These are phyloP conservation scores for Ceratobasidium papillatum DNA, from an alignment of 1,284 basidiomycete genomes.

Conservation along the genomic window DNA sequence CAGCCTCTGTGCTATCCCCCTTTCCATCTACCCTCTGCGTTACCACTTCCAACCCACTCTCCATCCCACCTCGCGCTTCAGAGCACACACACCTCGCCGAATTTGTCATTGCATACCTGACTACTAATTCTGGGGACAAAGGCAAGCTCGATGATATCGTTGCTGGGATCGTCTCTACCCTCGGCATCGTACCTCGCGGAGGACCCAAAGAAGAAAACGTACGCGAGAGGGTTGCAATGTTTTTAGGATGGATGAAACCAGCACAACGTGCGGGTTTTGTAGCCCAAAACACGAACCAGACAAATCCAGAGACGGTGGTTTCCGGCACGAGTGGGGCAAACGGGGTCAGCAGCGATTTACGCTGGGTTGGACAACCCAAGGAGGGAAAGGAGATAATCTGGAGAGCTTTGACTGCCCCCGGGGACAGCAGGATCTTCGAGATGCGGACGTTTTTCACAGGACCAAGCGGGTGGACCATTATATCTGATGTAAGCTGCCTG, in stretches of 20 bases:
- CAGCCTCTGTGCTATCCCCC: neutral
- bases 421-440: conserved; percentile 8
- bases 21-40: conserved; percentile 18
- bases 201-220: conserved; percentile 24
- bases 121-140: neutral
- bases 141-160: conserved; percentile 21
- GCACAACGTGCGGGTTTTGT: neutral
- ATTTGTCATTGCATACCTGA: conserved; percentile 21
- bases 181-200: conserved; percentile 8
- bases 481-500: conserved; percentile 22
- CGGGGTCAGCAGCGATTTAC: conserved; percentile 18
- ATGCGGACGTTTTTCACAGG: conserved; percentile 11
- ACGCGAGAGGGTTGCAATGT: conserved; percentile 16
- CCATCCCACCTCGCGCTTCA: neutral
- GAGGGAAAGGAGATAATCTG: neutral
- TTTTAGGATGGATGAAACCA: conserved; percentile 18
- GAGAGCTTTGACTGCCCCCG: conserved; percentile 18
- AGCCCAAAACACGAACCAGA: neutral
- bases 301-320: neutral
- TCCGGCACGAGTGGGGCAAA: conserved; percentile 1
- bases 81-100: conserved; percentile 9
- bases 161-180: neutral
- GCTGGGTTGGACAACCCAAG: neutral
- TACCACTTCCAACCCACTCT: neutral
- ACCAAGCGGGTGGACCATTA: conserved; percentile 5